These are phyloP conservation scores for Ceratocystis ficicola DNA, from an alignment of 2,329 filamentous ascomycete species.

Conservation along the genomic window DNA sequence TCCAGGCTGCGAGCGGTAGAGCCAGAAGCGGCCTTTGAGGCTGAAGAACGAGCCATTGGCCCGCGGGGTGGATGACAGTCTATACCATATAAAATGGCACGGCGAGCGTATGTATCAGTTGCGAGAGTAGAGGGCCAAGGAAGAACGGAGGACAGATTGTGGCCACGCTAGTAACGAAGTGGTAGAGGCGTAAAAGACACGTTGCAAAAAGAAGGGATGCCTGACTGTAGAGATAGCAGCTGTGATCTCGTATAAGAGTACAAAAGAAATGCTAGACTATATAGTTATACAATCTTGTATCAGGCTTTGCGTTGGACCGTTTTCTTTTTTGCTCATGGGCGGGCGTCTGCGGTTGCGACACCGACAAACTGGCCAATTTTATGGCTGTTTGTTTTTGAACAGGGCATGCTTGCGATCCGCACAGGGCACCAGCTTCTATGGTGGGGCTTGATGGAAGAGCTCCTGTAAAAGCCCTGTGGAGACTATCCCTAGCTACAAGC, in stretches of 20 bases:
- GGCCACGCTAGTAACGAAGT: not conserved
- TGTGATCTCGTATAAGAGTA: not conserved
- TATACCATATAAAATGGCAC: not conserved
- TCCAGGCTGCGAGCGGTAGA: not conserved
- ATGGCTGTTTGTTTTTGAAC: not conserved
- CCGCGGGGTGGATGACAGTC: not conserved
- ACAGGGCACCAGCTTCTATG: not conserved
- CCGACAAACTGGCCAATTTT: not conserved
- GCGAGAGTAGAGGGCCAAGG: not conserved
- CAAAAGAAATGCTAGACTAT: not conserved
- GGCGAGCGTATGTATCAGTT: not conserved
- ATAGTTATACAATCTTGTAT: not conserved
- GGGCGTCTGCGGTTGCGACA: not conserved
- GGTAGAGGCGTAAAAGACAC: not conserved
- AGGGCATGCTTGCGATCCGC: constrained; percentile 7
- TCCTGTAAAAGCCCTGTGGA: not conserved
- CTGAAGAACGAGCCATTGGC: constrained; percentile 18
- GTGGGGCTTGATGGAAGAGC: not conserved
- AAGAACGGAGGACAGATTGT: not conserved
- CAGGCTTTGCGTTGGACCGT: not conserved
- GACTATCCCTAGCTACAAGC: not conserved
- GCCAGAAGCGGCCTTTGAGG: constrained; percentile 1
- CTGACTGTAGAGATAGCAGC: not conserved
- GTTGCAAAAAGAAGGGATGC: not conserved
- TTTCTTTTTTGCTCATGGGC: not conserved